Percentiles rank a stretch among this genome's conserved stretches.
phyloP scores from a whole-genome alignment of 2,329 filamentous ascomycete genomes.

The Pseudogymnoascus sp. region DNA sequence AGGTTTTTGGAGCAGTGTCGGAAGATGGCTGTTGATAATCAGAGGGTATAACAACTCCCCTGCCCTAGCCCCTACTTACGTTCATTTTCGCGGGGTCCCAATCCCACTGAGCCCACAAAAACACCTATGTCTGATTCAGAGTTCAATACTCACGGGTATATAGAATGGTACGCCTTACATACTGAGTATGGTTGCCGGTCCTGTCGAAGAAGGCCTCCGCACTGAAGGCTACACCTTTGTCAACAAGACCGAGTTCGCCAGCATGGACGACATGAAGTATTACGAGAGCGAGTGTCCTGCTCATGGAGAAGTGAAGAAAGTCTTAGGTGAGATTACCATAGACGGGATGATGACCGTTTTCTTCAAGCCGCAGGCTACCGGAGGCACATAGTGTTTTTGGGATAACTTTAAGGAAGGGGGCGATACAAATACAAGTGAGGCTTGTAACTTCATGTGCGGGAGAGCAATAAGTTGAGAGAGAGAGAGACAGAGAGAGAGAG shows the following conservation, averaged over 20 bases:
- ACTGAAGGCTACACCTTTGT: conserved; percentile 49
- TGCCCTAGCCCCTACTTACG: not conserved
- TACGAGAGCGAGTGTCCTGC: conserved; percentile 51
- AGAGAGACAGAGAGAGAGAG: no score
- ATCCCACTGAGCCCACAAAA: not conserved
- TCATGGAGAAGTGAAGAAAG: conserved; percentile 43
- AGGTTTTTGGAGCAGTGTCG: conserved; percentile 32
- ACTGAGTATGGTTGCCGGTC: conserved; percentile 40
- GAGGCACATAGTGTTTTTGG: not conserved
- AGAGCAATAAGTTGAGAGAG: not conserved
- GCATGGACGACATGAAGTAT: conserved; percentile 50
- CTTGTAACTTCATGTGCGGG: not conserved
- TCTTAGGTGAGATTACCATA: not conserved
- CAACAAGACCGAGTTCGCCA: conserved; percentile 46
- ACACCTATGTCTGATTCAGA: not conserved
- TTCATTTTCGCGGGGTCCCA: not conserved
- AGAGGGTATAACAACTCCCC: not conserved
- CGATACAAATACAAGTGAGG: not conserved
- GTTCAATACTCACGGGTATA: not conserved
- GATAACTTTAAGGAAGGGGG: not conserved
- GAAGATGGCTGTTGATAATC: not conserved
- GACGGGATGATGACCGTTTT: not conserved
- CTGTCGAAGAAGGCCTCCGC: conserved; percentile 42
- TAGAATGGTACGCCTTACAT: conserved; percentile 55
- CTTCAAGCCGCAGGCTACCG: not conserved